phyloP scores from a whole-genome alignment of 495 filamentous ascomycete species.

The Aspergillus diversus region DNA sequence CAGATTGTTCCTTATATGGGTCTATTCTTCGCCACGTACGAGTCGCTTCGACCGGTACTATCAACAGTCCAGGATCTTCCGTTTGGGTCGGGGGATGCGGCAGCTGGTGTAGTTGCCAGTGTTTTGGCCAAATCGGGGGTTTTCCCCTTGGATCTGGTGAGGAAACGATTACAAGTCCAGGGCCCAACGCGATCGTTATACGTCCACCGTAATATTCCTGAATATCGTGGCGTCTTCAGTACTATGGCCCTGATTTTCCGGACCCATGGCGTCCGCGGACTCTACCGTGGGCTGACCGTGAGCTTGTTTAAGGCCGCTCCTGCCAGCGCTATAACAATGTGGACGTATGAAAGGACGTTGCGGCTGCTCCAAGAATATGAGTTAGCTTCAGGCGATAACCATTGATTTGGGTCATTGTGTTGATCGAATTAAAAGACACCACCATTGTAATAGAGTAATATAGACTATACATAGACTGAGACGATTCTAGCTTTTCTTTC shows the following conservation, averaged over 20 bases:
- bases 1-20: conserved; percentile 98
- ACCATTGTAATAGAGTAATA: not conserved
- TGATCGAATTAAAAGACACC: not conserved
- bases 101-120: conserved; percentile 76
- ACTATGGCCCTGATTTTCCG: conserved; percentile 69
- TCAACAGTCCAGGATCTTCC: conserved; percentile 58
- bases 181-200: conserved; percentile 80
- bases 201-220: conserved; percentile 85
- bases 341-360: conserved; percentile 88
- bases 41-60: conserved; percentile 62
- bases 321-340: conserved; percentile 95
- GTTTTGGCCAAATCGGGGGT: conserved; percentile 84
- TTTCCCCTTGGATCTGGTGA: conserved; percentile 90
- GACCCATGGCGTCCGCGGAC: conserved; percentile 74
- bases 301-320: conserved; percentile 93
- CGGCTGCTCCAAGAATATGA: conserved; percentile 57
- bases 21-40: conserved; percentile 89
- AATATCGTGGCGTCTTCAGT: conserved; percentile 68
- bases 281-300: conserved; percentile 88
- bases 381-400: conserved; percentile 22
- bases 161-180: conserved; percentile 95
- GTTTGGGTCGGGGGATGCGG: conserved; percentile 77
- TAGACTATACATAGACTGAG: not conserved
- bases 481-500: not conserved
- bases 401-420: not conserved